These are phyloP conservation scores for Globisporangium barbulae DNA, from an alignment of 352 stramenopile species.

Conservation along the genomic window DNA sequence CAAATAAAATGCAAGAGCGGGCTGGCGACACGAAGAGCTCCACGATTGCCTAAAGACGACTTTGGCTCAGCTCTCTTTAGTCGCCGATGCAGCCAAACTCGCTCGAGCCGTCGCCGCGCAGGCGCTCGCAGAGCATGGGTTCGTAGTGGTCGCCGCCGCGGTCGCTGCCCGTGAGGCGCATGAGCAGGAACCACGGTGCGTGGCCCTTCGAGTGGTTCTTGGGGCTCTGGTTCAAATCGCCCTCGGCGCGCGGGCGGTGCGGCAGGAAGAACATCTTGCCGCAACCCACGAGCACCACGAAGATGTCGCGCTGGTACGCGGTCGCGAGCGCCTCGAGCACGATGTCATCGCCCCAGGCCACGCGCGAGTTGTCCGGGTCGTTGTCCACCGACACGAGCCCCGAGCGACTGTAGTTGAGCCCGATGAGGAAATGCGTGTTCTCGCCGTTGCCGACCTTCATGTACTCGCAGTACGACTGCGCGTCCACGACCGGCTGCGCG, in stretches of 20 bases:
- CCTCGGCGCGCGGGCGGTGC: slow-evolving; percentile 55
- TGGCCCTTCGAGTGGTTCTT: slow-evolving; percentile 73
- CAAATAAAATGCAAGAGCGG: slow-evolving; percentile 7
- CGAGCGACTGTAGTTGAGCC: slow-evolving; percentile 73
- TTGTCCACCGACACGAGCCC: slow-evolving; percentile 82
- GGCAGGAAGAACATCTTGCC: slow-evolving; percentile 89
- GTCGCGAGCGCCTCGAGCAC: slow-evolving; percentile 82
- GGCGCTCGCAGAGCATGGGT: slow-evolving; percentile 80
- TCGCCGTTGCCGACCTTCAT: slow-evolving; percentile 74
- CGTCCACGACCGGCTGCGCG: slow-evolving; percentile 66
- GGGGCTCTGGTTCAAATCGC: slow-evolving; percentile 33
- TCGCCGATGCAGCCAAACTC: slow-evolving; percentile 86
- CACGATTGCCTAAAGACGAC: background rate
- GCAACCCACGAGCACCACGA: slow-evolving; percentile 83
- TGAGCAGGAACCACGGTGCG: slow-evolving; percentile 84
- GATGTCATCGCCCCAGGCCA: slow-evolving; percentile 88
- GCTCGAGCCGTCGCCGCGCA: slow-evolving; percentile 76
- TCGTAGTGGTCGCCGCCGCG: slow-evolving; percentile 87
- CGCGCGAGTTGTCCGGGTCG: slow-evolving; percentile 67
- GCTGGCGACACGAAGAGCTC: background rate
- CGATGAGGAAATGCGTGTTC: slow-evolving; percentile 78
- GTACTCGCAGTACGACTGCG: slow-evolving; percentile 82
- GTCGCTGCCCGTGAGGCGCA: slow-evolving; percentile 83
- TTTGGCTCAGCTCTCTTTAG: slow-evolving; percentile 15
- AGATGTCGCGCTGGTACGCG: slow-evolving; percentile 86